A percentile compares a stretch with the other conserved stretches of the same genome.
phyloP scores from a whole-genome alignment of 1,139 yeast genomes.

The Meyerozyma guilliermondii region DNA sequence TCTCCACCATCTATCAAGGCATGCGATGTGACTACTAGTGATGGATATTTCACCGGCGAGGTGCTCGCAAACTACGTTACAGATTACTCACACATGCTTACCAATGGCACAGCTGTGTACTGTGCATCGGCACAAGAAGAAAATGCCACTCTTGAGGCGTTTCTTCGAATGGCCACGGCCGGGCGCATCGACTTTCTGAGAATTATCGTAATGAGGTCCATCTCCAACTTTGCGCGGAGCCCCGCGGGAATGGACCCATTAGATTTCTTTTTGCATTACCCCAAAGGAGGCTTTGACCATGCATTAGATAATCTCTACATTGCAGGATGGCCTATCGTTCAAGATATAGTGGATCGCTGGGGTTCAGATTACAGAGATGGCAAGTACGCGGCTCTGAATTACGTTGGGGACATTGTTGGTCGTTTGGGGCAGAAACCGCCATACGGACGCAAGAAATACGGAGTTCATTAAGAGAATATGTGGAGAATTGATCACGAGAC shows the following conservation, averaged over 20 bases:
- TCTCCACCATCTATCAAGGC: slow-evolving; percentile 43
- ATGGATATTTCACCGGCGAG: slow-evolving; percentile 55
- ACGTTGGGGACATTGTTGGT: slow-evolving; percentile 56
- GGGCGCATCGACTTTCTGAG: slow-evolving; percentile 56
- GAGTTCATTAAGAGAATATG: no score
- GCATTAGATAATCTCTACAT: slow-evolving; percentile 47
- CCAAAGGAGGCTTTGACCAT: slow-evolving; percentile 49
- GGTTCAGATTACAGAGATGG: slow-evolving; percentile 35
- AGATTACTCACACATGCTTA: slow-evolving; percentile 42
- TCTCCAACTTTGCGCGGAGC: slow-evolving; percentile 58
- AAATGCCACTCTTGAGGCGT: slow-evolving; percentile 59
- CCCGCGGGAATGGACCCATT: slow-evolving; percentile 45
- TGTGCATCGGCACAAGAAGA: slow-evolving; percentile 68
- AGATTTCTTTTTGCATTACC: slow-evolving; percentile 44
- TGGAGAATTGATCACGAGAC: no score
- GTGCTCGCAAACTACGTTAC: slow-evolving; percentile 47
- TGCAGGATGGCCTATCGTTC: slow-evolving; percentile 53
- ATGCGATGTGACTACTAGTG: slow-evolving; percentile 60
- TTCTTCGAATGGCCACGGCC: slow-evolving; percentile 48
- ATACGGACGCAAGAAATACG: slow-evolving; percentile 10
- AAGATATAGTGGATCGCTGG: slow-evolving; percentile 52
- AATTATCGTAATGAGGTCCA: slow-evolving; percentile 57
- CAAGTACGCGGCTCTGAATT: slow-evolving; percentile 42
- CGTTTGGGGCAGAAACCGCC: slow-evolving; percentile 35
- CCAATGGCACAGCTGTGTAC: slow-evolving; percentile 57